A percentile compares a stretch with the other conserved stretches of the same genome.
phyloP scores from a whole-genome alignment of 2,329 filamentous ascomycete species.

The Zalaria sp. region DNA sequence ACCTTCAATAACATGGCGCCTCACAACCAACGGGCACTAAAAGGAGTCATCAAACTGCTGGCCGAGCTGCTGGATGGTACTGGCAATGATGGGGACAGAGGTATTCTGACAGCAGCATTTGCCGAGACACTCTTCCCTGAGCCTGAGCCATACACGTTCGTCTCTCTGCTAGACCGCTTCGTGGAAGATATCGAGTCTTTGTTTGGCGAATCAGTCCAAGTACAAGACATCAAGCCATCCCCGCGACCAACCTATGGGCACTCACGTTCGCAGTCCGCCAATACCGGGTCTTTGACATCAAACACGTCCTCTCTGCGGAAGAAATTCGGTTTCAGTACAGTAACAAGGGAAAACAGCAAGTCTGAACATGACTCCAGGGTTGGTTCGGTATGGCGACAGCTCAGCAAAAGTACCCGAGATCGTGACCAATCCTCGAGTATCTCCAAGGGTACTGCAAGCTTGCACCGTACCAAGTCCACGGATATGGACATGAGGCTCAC shows the following conservation, averaged over 20 bases:
- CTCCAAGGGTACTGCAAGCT: slow-evolving; percentile 39
- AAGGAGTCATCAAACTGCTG: slow-evolving; percentile 69
- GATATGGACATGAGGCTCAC: slow-evolving; percentile 43
- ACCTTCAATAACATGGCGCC: slow-evolving; percentile 39
- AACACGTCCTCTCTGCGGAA: slow-evolving; percentile 75
- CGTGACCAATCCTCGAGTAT: slow-evolving; percentile 49
- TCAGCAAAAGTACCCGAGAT: slow-evolving; percentile 63
- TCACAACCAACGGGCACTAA: slow-evolving; percentile 61
- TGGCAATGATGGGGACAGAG: slow-evolving; percentile 79
- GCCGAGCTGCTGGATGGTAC: slow-evolving; percentile 81
- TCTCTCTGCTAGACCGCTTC: slow-evolving; percentile 75
- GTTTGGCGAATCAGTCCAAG: slow-evolving; percentile 50
- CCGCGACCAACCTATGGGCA: slow-evolving; percentile 8
- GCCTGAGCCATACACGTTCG: slow-evolving; percentile 65
- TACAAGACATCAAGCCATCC: slow-evolving; percentile 3
- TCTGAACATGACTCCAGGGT: slow-evolving; percentile 53
- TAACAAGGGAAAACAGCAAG: slow-evolving; percentile 70
- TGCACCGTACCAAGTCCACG: slow-evolving; percentile 63
- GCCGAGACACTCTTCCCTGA: slow-evolving; percentile 72
- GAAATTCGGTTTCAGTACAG: slow-evolving; percentile 66
- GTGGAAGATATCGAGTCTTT: slow-evolving; percentile 81
- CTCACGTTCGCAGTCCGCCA: slow-evolving; percentile 44
- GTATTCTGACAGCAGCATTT: slow-evolving; percentile 77
- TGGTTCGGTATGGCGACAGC: slow-evolving; percentile 68
- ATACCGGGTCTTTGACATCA: slow-evolving; percentile 64